Base-by-base conservation (phyloP, 139 green algal species). In the Chlorella sp. region DNA sequence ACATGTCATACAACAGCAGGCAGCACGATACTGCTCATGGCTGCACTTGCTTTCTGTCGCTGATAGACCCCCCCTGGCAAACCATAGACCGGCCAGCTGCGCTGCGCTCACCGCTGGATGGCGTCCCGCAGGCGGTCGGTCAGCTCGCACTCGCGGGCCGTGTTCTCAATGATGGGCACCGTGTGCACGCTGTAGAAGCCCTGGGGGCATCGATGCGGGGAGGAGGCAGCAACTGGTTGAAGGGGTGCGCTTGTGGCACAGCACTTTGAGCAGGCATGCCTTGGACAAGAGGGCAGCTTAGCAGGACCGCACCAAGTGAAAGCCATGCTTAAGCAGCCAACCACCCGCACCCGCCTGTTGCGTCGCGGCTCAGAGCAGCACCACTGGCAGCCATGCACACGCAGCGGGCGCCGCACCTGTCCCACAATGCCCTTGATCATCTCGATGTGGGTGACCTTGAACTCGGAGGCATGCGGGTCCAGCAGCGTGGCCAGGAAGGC, bases 161-260 rank as follows among this genome's bases (percentile, higher is more conserved):
- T 99, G 93, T 99, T 99, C 87, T 99, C 96, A 74, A 99, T 98
- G 87, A 99, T 98, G 38, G 97, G 96, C 23, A 99, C 92, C 39
- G 96, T 87, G 36, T 92, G 93, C 73, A 94, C 90, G 82, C 93
- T 93, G 84, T 96, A 97, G 87, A 97, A 99, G 71, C 95, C 95
- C 74, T 98, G 94, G 28, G 91, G 44, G 1, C n/a, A 20, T 11
- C 39, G 60, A n/a, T n/a, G 60, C 16, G 60, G 51, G 12, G 51
- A 23, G 2, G 11, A 60, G 36, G 23, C 69, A 75, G 36, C 68
- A 26, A 3, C 32, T 5, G 67, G 44, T 9, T 51, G 7, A 51
- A 51, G n/a, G n/a, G n/a, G n/a, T n/a, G n/a, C n/a, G n/a, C n/a
- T n/a, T n/a, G n/a, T n/a, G n/a, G n/a, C n/a, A n/a, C n/a, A n/a